phyloP scores from a whole-genome alignment of 306 rosid genomes.

The Abrus pulchellus region DNA sequence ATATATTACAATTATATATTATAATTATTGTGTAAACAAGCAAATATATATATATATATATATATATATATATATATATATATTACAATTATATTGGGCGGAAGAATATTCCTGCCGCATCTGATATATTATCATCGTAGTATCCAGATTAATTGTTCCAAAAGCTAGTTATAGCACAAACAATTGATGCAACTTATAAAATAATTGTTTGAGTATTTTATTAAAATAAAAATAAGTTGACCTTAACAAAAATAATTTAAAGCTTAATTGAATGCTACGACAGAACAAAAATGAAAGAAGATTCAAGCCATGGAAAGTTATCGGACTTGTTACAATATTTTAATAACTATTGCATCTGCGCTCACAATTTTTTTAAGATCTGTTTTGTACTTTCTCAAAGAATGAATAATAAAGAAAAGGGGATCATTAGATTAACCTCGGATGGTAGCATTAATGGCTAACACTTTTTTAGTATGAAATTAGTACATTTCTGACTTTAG shows the following conservation, averaged over 20 bases:
- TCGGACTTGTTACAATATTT: background rate
- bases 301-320: background rate
- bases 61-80: no score
- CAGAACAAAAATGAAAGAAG: background rate
- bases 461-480: background rate
- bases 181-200: background rate
- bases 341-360: background rate
- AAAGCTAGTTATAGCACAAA: background rate
- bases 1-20: no score
- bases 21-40: no score
- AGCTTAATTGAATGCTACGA: background rate
- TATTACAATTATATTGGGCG: background rate
- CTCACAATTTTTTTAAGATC: background rate
- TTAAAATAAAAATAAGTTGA: background rate
- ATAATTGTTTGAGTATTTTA: background rate
- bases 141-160: background rate
- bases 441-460: background rate
- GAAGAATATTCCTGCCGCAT: slow-evolving; percentile 10
- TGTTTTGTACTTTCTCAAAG: background rate
- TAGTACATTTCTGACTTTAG: background rate
- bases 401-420: background rate
- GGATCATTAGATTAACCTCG: background rate
- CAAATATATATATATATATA: no score
- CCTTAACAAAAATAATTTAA: background rate
- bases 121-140: slow-evolving; percentile 1